These are phyloP conservation scores for Zopfochytrium polystomum DNA, from an alignment of 371 early-diverging fungal genomes.

Conservation along the genomic window DNA sequence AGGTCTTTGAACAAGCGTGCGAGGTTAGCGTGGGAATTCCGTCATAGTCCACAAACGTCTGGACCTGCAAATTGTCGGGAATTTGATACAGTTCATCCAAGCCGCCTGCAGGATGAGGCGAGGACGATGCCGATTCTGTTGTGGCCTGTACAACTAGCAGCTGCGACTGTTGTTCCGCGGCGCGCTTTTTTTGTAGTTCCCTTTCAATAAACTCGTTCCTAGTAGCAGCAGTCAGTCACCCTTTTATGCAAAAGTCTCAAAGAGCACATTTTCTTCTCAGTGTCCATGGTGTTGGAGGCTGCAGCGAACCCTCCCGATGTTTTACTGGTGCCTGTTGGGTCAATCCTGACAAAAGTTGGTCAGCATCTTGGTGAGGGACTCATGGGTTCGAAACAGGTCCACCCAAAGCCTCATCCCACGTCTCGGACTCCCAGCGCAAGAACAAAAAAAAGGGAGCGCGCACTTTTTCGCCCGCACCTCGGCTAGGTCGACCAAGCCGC, in stretches of 20 bases:
- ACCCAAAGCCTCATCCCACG: background rate
- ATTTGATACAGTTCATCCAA: conserved; percentile 66
- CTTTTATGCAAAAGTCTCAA: background rate
- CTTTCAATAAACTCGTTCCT: conserved; percentile 81
- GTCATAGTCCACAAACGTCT: background rate
- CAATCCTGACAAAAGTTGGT: too few relatives aligned
- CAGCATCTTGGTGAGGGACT: too few relatives aligned
- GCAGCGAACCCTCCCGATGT: conserved; percentile 13
- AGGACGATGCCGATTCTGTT: too few relatives aligned
- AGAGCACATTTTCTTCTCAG: conserved; percentile 20
- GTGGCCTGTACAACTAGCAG: conserved; percentile 11
- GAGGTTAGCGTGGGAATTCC: background rate
- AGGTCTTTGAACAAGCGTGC: conserved; percentile 28
- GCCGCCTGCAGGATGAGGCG: too few relatives aligned
- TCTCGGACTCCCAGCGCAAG: conserved; percentile 8
- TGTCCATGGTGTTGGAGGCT: conserved; percentile 29
- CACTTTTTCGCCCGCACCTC: conserved; percentile 11
- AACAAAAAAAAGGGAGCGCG: background rate
- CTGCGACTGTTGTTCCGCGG: conserved; percentile 33
- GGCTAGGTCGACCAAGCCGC: conserved; percentile 17
- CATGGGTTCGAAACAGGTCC: too few relatives aligned
- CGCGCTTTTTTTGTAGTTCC: conserved; percentile 64
- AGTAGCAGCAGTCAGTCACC: background rate
- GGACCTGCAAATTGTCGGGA: conserved; percentile 68
- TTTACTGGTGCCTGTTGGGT: too few relatives aligned